These are phyloP conservation scores for Pelargonium australe DNA, from an alignment of 441 rosid genomes.

Conservation along the genomic window DNA sequence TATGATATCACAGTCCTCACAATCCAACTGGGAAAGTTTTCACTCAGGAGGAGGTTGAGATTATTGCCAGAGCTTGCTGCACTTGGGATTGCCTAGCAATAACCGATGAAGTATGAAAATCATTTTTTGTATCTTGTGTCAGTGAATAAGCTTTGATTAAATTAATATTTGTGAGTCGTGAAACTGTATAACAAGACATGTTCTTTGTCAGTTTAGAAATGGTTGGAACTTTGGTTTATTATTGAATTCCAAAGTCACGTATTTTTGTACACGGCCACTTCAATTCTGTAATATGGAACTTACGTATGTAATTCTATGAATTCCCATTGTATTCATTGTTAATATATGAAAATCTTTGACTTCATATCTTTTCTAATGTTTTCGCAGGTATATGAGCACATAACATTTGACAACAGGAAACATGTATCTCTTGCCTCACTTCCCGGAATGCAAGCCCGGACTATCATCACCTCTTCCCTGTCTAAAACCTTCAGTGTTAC, in stretches of 20 bases:
- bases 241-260: background rate
- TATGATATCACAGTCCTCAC: constrained; percentile 46
- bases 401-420: constrained; percentile 39
- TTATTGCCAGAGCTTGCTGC: constrained; percentile 44
- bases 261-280: no score
- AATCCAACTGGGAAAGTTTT: constrained; percentile 72
- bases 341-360: constrained; percentile 1
- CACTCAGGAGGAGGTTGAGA: constrained; percentile 41
- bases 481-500: constrained; percentile 56
- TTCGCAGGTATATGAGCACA: constrained; percentile 49
- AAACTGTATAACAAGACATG: background rate
- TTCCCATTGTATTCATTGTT: background rate
- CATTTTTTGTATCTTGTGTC: constrained; percentile 8
- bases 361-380: constrained; percentile 3
- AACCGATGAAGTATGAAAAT: constrained; percentile 49
- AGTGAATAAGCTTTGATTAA: background rate
- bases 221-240: background rate
- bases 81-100: constrained; percentile 46
- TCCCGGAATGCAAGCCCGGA: constrained; percentile 56
- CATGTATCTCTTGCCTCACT: constrained; percentile 47
- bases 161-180: background rate
- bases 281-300: background rate
- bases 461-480: constrained; percentile 55
- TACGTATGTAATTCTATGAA: background rate
- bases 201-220: background rate